Evolutionary conservation across 2,329 filamentous ascomycete species (phyloP), one percentile per base, ranked within the genome.

Genomic region (Pseudocercospora fijiensis): DNA sequence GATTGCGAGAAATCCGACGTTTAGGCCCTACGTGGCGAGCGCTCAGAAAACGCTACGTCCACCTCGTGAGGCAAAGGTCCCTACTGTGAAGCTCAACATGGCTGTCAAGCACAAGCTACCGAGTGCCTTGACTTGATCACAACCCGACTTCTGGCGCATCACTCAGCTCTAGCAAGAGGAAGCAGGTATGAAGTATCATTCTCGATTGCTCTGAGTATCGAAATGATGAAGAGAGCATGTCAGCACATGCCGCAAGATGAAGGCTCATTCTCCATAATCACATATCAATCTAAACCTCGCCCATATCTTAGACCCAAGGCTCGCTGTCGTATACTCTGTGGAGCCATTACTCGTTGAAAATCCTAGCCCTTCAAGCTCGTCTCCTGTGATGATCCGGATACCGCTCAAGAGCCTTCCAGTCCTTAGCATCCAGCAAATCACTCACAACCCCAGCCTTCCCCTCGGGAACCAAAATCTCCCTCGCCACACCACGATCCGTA

Each of bases 41-140:
- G 68, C 68, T 13, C 57, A 60, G 6, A 71, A 67, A 41, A 61
- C 67, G 18, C 53, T 66, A 18, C 43, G 67, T 49, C 63, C 59
- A 51, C 67, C 67, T 22, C 68, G 66, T 1, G 59, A 60, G 28
- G 51, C 60, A 1, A 73, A 66, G 58, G 67, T 69, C 58, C 69
- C 69, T 7, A 72, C 71, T n/a, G 60, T 72, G 13, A 71, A 65
- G 55, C 43, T 73, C 20, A 74, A 74, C 51, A 65, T 74, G 63
- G 63, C 62, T 1, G 62, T 74, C 4, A 65, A 65, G 52, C 70
- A 73, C 27, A 73, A 65, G 9, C 49, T 53, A 41, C 57, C 52
- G 4, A 27, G 30, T 45, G 61, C 33, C 26, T 59, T 51, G 37
- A 57, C 57, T 37, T 62, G 56, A 58, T 18, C 16, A 41, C 1